These are phyloP conservation scores for Plantago major DNA, from an alignment of 257 asterid genomes.

Conservation along the genomic window DNA sequence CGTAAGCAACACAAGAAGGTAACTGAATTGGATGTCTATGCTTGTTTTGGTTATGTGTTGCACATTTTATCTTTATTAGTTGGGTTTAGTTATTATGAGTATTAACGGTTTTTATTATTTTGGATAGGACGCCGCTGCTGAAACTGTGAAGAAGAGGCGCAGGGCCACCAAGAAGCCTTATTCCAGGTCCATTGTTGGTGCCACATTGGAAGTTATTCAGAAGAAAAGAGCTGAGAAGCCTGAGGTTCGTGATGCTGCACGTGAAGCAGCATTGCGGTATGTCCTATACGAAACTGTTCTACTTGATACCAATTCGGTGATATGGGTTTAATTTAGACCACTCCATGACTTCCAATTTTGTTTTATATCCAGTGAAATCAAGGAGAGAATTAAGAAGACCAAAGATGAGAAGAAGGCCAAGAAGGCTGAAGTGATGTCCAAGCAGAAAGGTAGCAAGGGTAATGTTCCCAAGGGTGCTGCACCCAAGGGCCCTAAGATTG, in stretches of 20 bases:
- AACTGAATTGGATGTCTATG: not conserved
- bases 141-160: slow-evolving; percentile 86
- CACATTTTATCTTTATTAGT: not conserved
- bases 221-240: slow-evolving; percentile 77
- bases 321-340: not conserved
- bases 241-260: slow-evolving; percentile 90
- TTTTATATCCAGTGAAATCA: slow-evolving; percentile 52
- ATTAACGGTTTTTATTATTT: not conserved
- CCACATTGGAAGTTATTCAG: slow-evolving; percentile 84
- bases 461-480: slow-evolving; percentile 48
- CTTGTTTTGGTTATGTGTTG: not conserved
- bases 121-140: slow-evolving; percentile 67
- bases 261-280: slow-evolving; percentile 90
- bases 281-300: not conserved
- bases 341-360: not conserved
- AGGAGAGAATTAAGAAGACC: slow-evolving; percentile 84
- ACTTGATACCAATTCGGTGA: not conserved
- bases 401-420: slow-evolving; percentile 90
- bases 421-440: slow-evolving; percentile 64
- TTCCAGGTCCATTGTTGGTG: slow-evolving; percentile 92
- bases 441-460: slow-evolving; percentile 56
- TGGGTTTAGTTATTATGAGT: not conserved
- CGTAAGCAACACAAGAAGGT: slow-evolving; percentile 89
- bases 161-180: slow-evolving; percentile 76
- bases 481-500: slow-evolving; percentile 69